Percentiles rank a stretch among this genome's conserved stretches.
These are phyloP conservation scores for Aphanoascus verrucosus DNA, from an alignment of 2,329 filamentous ascomycete genomes.

Conservation along the genomic window DNA sequence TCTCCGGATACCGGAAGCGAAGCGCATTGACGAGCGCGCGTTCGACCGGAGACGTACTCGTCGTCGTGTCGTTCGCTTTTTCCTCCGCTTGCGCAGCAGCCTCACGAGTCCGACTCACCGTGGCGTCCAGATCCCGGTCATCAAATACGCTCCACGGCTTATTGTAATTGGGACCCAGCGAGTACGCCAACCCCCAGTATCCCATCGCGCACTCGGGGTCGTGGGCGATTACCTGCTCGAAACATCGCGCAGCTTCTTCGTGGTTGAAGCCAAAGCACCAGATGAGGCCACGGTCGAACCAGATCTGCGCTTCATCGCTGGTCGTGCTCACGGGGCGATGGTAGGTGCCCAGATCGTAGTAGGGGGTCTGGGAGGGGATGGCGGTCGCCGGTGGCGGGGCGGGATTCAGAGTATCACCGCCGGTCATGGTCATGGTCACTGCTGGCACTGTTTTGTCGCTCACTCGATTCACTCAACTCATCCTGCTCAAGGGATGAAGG, in stretches of 20 bases:
- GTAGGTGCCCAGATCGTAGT: slow-evolving; percentile 50
- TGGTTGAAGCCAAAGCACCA: slow-evolving; percentile 72
- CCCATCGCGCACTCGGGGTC: slow-evolving; percentile 36
- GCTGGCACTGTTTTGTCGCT: no score
- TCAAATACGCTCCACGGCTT: slow-evolving; percentile 64
- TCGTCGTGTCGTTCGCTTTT: no score
- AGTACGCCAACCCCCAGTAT: slow-evolving; percentile 46
- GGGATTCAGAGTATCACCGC: no score
- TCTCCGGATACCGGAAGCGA: slow-evolving; percentile 48
- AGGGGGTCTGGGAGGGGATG: slow-evolving; percentile 7
- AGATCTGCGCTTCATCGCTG: slow-evolving; percentile 45
- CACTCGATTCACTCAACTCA: no score
- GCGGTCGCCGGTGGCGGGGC: no score
- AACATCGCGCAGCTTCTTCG: slow-evolving; percentile 51
- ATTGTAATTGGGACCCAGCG: slow-evolving; percentile 62
- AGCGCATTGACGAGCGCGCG: slow-evolving; percentile 54
- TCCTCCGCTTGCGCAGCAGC: slow-evolving; percentile 38
- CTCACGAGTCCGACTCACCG: slow-evolving; percentile 40
- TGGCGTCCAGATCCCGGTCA: slow-evolving; percentile 43
- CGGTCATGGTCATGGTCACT: no score
- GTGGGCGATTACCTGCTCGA: slow-evolving; percentile 29
- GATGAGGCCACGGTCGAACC: slow-evolving; percentile 62
- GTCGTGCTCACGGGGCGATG: slow-evolving; percentile 46
- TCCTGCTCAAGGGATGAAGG: no score
- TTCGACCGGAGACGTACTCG: slow-evolving; percentile 44